These are phyloP conservation scores for Jamesozyma gamospora DNA, from an alignment of 805 yeast species.

Conservation along the genomic window DNA sequence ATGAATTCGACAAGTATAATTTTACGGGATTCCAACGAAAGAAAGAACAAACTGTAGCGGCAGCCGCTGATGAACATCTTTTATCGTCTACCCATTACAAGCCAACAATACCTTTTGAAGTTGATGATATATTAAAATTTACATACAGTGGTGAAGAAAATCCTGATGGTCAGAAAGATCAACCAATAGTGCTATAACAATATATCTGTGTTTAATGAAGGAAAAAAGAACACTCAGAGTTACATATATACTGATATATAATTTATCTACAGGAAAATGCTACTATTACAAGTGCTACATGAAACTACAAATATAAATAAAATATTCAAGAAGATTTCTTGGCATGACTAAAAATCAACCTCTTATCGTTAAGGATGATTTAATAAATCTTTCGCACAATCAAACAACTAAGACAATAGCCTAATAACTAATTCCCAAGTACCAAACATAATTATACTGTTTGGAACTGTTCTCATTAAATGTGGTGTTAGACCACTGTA, in stretches of 20 bases:
- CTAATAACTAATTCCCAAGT: constrained; percentile 87
- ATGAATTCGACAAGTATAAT: constrained; percentile 44
- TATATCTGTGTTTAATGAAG: too few relatives aligned
- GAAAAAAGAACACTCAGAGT: neutral
- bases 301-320: too few relatives aligned
- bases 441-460: constrained; percentile 97
- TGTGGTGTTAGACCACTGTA: constrained; percentile 98
- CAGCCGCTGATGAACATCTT: constrained; percentile 72
- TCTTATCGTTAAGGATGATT: too few relatives aligned
- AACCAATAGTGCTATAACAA: neutral
- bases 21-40: constrained; percentile 39
- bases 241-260: neutral
- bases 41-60: neutral
- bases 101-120: constrained; percentile 24
- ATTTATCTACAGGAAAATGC: neutral
- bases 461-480: constrained; percentile 91
- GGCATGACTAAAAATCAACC: too few relatives aligned
- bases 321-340: too few relatives aligned
- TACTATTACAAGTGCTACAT: too few relatives aligned
- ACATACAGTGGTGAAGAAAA: constrained; percentile 35
- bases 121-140: constrained; percentile 35
- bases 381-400: neutral
- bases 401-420: constrained; percentile 33
- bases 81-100: constrained; percentile 29
- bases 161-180: neutral